Evolutionary conservation across 2,329 filamentous ascomycete genomes (phyloP).

Genomic region (Neofusicoccum sp.): DNA sequence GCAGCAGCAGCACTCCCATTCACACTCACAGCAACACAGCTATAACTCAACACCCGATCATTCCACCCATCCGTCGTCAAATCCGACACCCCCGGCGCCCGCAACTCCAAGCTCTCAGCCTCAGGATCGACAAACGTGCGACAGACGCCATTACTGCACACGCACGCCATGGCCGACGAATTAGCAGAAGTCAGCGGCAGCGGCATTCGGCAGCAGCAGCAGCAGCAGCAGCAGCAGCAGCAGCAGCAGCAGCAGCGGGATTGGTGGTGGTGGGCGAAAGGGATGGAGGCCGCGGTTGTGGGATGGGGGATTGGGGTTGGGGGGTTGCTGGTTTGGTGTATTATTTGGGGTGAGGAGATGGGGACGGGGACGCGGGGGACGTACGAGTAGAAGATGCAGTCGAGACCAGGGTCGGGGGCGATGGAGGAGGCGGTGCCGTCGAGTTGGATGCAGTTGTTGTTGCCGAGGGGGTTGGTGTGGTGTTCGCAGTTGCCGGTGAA

Average conservation of each 20-base stretch:
- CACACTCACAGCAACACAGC: not conserved
- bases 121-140: not conserved
- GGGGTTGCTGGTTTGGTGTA: no score
- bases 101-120: not conserved
- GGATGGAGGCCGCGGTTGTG: no score
- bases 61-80: not conserved
- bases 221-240: no score
- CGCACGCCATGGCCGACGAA: not conserved
- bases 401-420: not conserved
- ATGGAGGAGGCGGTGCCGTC: not conserved
- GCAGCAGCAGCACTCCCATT: not conserved
- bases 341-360: no score
- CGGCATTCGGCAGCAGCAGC: no score
- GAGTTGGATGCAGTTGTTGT: not conserved
- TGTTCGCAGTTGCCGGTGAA: not conserved
- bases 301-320: no score
- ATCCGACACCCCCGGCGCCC: not conserved
- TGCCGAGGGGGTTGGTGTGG: not conserved
- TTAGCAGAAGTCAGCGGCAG: not conserved
- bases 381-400: constrained; percentile 13
- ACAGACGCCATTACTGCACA: constrained; percentile 1
- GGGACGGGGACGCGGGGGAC: not conserved
- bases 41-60: not conserved
- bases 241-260: no score
- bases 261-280: no score